Evolutionary conservation across 139 green algal genomes (phyloP).

Genomic region (Micractinium sp.): DNA sequence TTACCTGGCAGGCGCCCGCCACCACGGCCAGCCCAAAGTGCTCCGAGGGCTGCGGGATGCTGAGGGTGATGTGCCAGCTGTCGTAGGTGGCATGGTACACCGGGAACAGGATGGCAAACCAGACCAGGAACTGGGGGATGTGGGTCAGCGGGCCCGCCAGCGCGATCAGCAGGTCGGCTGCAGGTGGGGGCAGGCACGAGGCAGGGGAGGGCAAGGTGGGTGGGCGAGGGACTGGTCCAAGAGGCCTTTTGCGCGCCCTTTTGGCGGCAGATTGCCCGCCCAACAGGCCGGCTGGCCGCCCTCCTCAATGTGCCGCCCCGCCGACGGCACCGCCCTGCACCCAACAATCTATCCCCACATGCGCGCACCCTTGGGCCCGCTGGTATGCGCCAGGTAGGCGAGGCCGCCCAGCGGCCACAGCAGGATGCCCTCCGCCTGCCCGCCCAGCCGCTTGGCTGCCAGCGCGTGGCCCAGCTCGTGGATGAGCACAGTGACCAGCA

Average conservation of each 20-base stretch:
- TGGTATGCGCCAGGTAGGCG: constrained; percentile 71
- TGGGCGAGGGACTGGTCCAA: not conserved
- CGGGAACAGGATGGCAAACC: constrained; percentile 55
- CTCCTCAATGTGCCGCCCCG: not conserved
- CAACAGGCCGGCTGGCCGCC: not conserved
- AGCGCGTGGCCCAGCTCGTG: constrained; percentile 74
- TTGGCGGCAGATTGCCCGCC: too few species aligned
- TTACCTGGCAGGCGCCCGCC: constrained; percentile 47
- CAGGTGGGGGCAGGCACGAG: not conserved
- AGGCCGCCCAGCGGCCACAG: constrained; percentile 85
- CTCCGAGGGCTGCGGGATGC: not conserved
- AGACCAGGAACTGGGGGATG: constrained; percentile 68
- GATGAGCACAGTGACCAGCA: constrained; percentile 70
- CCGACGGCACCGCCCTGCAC: not conserved
- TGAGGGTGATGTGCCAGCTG: constrained; percentile 22
- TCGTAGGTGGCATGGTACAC: constrained; percentile 38
- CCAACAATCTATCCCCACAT: too few species aligned
- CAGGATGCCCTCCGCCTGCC: constrained; percentile 63
- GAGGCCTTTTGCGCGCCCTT: too few species aligned
- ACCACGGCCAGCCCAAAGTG: constrained; percentile 54
- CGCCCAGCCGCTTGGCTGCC: constrained; percentile 50
- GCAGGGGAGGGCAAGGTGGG: not conserved
- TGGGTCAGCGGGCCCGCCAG: constrained; percentile 79
- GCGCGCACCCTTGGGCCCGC: constrained; percentile 47
- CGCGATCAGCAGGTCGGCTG: constrained; percentile 73